Evolutionary conservation across 805 yeast species (phyloP).

Genomic region (Yamadazyma paraphyllophila): DNA sequence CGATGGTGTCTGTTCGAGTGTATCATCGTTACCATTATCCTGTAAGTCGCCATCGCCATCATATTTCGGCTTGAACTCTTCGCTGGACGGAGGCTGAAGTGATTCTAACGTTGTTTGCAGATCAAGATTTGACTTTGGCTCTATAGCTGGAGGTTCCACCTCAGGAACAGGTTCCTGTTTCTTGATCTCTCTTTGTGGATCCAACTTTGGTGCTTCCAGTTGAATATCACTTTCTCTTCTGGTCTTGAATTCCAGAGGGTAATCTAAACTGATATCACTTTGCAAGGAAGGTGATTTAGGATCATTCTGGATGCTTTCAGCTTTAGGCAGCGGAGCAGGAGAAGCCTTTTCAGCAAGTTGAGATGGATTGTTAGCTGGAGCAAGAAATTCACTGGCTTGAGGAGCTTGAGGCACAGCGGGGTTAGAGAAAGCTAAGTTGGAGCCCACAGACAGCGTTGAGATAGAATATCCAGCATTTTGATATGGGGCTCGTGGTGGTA

Average conservation of each 20-base stretch:
- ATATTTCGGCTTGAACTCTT: constrained; percentile 1
- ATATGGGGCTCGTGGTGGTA: constrained; percentile 6
- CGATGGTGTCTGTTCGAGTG: constrained; percentile 2
- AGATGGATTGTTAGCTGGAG: not conserved
- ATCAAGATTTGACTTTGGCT: not conserved
- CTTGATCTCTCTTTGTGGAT: too few relatives aligned
- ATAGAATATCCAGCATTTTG: constrained; percentile 11
- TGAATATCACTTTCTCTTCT: constrained; percentile 9
- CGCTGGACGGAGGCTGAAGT: not conserved
- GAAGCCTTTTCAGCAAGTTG: not conserved
- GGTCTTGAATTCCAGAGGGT: constrained; percentile 26
- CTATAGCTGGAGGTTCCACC: not conserved
- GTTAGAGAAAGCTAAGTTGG: constrained; percentile 5
- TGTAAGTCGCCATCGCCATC: not conserved
- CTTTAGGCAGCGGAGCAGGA: not conserved
- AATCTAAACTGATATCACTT: constrained; percentile 32
- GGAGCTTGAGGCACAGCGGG: not conserved
- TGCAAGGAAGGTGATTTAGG: constrained; percentile 29
- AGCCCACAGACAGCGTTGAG: constrained; percentile 14
- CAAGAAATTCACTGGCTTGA: not conserved
- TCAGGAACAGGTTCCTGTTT: not conserved
- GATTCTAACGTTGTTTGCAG: constrained; percentile 5
- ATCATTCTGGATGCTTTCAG: constrained; percentile 9
- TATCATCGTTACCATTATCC: not conserved
- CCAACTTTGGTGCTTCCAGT: not conserved